phyloP scores from a whole-genome alignment of 352 stramenopile genomes.

The Phytophthora idaei region DNA sequence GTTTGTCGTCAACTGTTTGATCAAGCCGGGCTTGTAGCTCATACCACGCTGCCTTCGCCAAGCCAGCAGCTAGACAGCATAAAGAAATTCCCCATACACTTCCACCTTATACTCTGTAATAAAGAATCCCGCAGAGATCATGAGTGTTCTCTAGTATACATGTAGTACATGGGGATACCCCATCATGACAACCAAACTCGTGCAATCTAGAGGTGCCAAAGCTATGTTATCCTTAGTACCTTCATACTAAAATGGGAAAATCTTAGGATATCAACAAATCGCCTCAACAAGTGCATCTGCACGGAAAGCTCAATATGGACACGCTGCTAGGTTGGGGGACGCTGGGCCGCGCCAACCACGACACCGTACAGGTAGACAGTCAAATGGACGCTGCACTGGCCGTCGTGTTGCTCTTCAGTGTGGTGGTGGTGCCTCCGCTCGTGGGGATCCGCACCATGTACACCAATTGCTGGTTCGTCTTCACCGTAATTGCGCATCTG shows the following conservation, averaged over 20 bases:
- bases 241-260: neutral
- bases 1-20: constrained; percentile 34
- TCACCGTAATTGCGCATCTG: constrained; percentile 61
- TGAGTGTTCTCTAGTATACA: neutral
- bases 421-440: constrained; percentile 63
- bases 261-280: neutral
- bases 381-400: constrained; percentile 58
- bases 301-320: constrained; percentile 29
- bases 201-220: too few species aligned
- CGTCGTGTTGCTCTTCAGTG: constrained; percentile 58
- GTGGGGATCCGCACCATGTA: constrained; percentile 78
- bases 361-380: constrained; percentile 20
- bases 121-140: neutral
- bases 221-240: too few species aligned
- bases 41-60: neutral
- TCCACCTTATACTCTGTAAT: neutral
- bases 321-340: constrained; percentile 29
- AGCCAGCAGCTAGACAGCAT: neutral
- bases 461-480: constrained; percentile 78
- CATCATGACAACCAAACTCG: too few species aligned
- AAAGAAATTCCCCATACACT: neutral
- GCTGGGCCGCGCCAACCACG: constrained; percentile 13
- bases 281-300: neutral
- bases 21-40: constrained; percentile 23
- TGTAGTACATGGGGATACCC: too few species aligned